Evolutionary conservation across 352 stramenopile genomes (phyloP).

Genomic region (Globisporangium echinulatum): DNA sequence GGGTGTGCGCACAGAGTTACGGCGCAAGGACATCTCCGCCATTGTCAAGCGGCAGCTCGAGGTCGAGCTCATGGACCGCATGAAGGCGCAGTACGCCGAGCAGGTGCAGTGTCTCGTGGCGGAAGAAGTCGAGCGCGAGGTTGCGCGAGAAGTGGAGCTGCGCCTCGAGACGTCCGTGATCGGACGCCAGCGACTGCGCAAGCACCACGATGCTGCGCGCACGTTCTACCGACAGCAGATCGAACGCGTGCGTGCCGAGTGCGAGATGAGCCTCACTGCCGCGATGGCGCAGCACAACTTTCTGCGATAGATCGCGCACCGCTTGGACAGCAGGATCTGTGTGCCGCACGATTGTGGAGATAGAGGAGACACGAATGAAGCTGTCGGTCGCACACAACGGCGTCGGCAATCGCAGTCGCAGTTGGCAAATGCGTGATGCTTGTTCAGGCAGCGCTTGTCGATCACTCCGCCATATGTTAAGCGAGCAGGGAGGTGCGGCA

Average conservation of each 20-base stretch:
- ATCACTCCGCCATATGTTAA: no score
- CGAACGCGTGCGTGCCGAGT: conserved; percentile 51
- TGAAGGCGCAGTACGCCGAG: conserved; percentile 46
- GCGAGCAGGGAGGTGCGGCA: no score
- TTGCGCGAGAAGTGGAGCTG: conserved; percentile 46
- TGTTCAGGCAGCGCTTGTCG: no score
- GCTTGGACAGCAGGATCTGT: no score
- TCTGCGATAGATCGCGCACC: conserved; percentile 29
- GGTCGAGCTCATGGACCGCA: conserved; percentile 57
- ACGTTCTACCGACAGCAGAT: conserved; percentile 53
- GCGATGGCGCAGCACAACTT: conserved; percentile 70
- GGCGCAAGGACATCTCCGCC: conserved; percentile 31
- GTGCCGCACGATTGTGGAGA: no score
- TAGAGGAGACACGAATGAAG: no score
- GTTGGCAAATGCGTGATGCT: no score
- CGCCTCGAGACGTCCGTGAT: conserved; percentile 37
- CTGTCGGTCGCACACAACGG: no score
- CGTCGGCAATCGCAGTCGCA: no score
- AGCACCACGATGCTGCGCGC: conserved; percentile 45
- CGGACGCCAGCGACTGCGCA: conserved; percentile 38
- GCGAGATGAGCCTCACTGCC: conserved; percentile 53
- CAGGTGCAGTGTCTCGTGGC: conserved; percentile 45
- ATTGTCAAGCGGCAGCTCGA: conserved; percentile 28
- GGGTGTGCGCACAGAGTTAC: conserved; percentile 40
- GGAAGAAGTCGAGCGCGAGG: conserved; percentile 61